Evolutionary conservation across 805 yeast species (phyloP).

Genomic region (Hanseniaspora nectarophila): DNA sequence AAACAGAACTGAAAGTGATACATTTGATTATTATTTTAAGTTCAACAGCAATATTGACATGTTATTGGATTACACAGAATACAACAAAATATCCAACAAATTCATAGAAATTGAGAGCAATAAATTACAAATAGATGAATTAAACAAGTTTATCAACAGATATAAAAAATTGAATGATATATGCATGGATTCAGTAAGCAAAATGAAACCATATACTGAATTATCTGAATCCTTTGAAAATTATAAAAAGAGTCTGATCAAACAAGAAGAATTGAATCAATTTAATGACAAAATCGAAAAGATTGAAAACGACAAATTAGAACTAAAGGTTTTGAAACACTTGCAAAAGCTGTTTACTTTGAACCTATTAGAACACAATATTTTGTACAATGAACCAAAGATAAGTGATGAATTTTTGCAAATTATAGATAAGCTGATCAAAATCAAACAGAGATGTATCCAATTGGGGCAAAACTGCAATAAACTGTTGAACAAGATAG

Average conservation of each 20-base stretch:
- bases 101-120: slow-evolving; percentile 9
- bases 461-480: slow-evolving; percentile 54
- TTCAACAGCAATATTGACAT: neutral
- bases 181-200: neutral
- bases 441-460: slow-evolving; percentile 55
- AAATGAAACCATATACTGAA: slow-evolving; percentile 17
- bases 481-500: slow-evolving; percentile 50
- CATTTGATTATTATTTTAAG: neutral
- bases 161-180: neutral
- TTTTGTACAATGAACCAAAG: slow-evolving; percentile 33
- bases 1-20: neutral
- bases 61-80: slow-evolving; percentile 18
- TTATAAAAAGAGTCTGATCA: neutral
- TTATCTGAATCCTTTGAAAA: slow-evolving; percentile 15
- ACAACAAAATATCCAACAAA: slow-evolving; percentile 2
- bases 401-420: slow-evolving; percentile 45
- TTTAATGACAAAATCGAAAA: slow-evolving; percentile 16
- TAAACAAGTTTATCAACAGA: neutral
- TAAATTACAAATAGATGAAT: slow-evolving; percentile 1
- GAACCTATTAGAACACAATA: slow-evolving; percentile 57
- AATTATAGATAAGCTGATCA: slow-evolving; percentile 48
- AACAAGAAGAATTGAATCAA: slow-evolving; percentile 16
- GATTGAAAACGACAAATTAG: slow-evolving; percentile 27
- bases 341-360: slow-evolving; percentile 56
- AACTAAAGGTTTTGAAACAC: slow-evolving; percentile 40